These are phyloP conservation scores for Diplodia scrobiculata DNA, from an alignment of 2,329 filamentous ascomycete species.

Conservation along the genomic window DNA sequence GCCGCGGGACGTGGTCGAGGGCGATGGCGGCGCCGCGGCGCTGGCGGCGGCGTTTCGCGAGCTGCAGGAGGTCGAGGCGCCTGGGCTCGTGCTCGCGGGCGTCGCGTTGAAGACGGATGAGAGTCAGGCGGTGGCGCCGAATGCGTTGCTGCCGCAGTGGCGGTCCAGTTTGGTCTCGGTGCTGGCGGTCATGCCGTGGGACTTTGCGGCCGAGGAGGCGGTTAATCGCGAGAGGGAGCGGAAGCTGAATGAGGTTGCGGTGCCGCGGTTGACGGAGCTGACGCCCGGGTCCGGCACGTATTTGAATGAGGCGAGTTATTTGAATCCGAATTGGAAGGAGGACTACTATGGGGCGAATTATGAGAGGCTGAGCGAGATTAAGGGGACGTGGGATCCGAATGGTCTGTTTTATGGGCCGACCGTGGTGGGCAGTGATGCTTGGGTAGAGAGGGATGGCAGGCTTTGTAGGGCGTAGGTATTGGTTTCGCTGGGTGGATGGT, in stretches of 20 bases:
- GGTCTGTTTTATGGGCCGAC: slow-evolving; percentile 34
- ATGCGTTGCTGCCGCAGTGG: slow-evolving; percentile 36
- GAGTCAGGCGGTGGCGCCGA: slow-evolving; percentile 14
- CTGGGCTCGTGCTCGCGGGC: background rate
- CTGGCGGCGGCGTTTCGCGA: background rate
- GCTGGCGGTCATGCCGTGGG: background rate
- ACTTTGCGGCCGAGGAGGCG: background rate
- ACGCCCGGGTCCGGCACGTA: slow-evolving; percentile 40
- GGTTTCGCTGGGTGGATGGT: too few species aligned
- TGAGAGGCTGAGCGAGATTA: slow-evolving; percentile 32
- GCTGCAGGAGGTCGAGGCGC: background rate
- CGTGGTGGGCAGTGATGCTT: slow-evolving; percentile 36
- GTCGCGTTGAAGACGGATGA: background rate
- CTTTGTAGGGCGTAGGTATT: slow-evolving; percentile 31
- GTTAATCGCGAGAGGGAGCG: background rate
- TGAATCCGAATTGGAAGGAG: slow-evolving; percentile 1
- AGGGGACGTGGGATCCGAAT: slow-evolving; percentile 35
- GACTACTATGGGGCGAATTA: slow-evolving; percentile 33
- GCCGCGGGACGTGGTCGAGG: slow-evolving; percentile 16
- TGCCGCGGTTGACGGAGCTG: slow-evolving; percentile 30
- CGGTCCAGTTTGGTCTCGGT: slow-evolving; percentile 19
- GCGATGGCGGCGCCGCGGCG: background rate
- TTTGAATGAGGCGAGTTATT: slow-evolving; percentile 21
- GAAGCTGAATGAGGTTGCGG: slow-evolving; percentile 1
- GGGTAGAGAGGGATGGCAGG: slow-evolving; percentile 33